Conservation (phyloP, 2,329 filamentous ascomycete genomes). For the Sporothrix globosa region DNA sequence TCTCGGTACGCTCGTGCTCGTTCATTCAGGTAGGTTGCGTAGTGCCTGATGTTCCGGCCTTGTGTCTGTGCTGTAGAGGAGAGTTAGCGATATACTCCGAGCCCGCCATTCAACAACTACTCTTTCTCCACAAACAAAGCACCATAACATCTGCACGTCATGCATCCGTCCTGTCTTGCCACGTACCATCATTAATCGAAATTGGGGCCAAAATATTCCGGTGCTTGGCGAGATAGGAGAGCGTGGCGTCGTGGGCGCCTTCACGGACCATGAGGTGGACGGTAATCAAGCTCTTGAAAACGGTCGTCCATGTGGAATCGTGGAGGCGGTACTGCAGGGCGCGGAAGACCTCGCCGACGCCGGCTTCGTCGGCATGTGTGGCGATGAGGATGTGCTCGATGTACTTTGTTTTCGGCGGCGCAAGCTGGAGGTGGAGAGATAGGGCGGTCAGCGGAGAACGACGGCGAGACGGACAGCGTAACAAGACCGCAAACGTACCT, state of each 20-base stretch:
- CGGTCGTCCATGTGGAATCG: slow-evolving; percentile 99
- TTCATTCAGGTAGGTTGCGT: slow-evolving; percentile 82
- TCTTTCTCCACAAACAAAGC: not conserved
- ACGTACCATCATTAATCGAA: slow-evolving; percentile 82
- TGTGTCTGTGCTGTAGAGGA: slow-evolving; percentile 78
- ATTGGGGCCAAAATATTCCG: slow-evolving; percentile 84
- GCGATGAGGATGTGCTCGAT: slow-evolving; percentile 97
- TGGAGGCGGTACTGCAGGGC: slow-evolving; percentile 84
- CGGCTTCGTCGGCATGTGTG: slow-evolving; percentile 91
- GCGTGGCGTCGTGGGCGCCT: slow-evolving; percentile 83
- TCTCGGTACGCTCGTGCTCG: slow-evolving; percentile 80
- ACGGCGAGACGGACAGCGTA: not conserved
- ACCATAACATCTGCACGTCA: slow-evolving; percentile 40
- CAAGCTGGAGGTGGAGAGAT: slow-evolving; percentile 61
- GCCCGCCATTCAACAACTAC: too few species aligned
- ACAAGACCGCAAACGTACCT: slow-evolving; percentile 59
- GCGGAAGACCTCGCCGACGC: slow-evolving; percentile 93
- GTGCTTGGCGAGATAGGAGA: slow-evolving; percentile 81
- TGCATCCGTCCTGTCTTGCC: not conserved
- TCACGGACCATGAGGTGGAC: slow-evolving; percentile 97
- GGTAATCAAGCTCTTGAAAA: slow-evolving; percentile 96
- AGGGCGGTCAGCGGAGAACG: not conserved
- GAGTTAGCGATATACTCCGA: slow-evolving; percentile 1
- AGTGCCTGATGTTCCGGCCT: slow-evolving; percentile 90
- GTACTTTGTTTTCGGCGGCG: slow-evolving; percentile 97